Conservation (phyloP, 139 green algal species). For the Zygnema circumcarinatum region DNA sequence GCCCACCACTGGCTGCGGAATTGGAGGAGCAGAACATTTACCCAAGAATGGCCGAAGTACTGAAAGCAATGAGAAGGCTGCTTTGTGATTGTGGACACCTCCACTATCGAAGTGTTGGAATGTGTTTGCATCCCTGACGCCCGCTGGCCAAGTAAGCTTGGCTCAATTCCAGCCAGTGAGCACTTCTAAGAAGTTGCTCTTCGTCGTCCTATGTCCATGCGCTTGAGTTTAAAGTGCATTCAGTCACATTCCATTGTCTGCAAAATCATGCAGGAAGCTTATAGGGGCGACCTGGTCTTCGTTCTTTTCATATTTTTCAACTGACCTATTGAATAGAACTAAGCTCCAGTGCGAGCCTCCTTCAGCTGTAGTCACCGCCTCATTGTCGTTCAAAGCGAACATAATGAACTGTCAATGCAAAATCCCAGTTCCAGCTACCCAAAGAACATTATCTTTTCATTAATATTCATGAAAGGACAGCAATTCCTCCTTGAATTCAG, state of each 20-base stretch:
- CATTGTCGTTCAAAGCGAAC: slow-evolving; percentile 50
- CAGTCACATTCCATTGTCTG: too few species aligned
- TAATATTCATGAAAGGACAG: too few species aligned
- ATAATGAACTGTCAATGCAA: slow-evolving; percentile 18
- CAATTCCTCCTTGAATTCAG: too few species aligned
- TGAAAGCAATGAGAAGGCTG: background rate
- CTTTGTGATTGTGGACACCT: background rate
- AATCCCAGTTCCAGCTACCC: too few species aligned
- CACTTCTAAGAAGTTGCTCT: too few species aligned
- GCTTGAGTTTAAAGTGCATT: too few species aligned
- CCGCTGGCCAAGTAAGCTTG: background rate
- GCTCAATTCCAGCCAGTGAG: background rate
- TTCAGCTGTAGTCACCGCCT: slow-evolving; percentile 26
- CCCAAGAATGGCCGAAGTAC: slow-evolving; percentile 14
- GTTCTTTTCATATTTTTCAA: too few species aligned
- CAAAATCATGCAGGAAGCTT: too few species aligned
- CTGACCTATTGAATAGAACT: slow-evolving; percentile 28
- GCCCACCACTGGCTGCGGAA: too few species aligned
- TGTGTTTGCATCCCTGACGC: slow-evolving; percentile 20
- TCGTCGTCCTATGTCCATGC: too few species aligned
- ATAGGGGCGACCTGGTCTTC: too few species aligned
- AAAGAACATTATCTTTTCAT: too few species aligned
- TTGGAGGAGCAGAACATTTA: background rate
- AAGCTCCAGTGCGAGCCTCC: slow-evolving; percentile 54
- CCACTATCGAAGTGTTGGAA: slow-evolving; percentile 45